A percentile compares a stretch with the other conserved stretches of the same genome.
Conservation (phyloP, 1,284 basidiomycete genomes). For the Phellopilus nigrolimitatus region DNA sequence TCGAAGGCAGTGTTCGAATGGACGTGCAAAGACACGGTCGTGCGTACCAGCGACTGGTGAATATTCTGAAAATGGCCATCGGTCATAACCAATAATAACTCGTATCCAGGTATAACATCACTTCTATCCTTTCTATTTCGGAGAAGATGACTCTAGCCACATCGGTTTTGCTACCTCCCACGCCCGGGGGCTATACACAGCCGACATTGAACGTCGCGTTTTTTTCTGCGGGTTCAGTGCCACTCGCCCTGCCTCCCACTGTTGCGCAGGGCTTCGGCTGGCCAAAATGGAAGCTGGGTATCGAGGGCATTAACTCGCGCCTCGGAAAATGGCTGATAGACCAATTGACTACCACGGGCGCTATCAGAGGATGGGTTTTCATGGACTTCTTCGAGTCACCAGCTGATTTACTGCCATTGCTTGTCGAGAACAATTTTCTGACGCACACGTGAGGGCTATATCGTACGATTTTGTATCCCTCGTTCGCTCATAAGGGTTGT, state of each 20-base stretch:
- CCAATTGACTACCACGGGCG: constrained; percentile 28
- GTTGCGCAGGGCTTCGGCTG: constrained; percentile 80
- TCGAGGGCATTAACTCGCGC: constrained; percentile 79
- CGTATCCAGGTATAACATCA: constrained; percentile 65
- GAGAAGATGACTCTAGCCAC: constrained; percentile 67
- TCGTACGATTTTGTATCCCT: too few species aligned
- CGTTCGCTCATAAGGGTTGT: too few species aligned
- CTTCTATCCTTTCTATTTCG: constrained; percentile 70
- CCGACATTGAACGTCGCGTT: constrained; percentile 65
- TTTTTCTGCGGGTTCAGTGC: constrained; percentile 78
- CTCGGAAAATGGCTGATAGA: constrained; percentile 67
- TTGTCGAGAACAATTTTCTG: constrained; percentile 74
- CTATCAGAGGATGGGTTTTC: constrained; percentile 58
- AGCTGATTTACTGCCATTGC: constrained; percentile 51
- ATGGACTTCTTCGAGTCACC: constrained; percentile 69
- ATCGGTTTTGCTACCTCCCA: constrained; percentile 43
- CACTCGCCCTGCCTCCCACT: constrained; percentile 66
- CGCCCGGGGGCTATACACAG: constrained; percentile 32
- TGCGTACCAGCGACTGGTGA: constrained; percentile 81
- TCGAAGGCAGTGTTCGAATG: constrained; percentile 66
- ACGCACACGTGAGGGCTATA: too few species aligned
- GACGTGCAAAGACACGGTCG: constrained; percentile 61
- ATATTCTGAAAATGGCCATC: too few species aligned
- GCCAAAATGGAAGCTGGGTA: constrained; percentile 65
- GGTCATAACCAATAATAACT: constrained; percentile 6